Evolutionary conservation across 75 land plant genomes (phyloP), one percentile per base, ranked within the genome.

Genomic region (Pinus taeda): DNA sequence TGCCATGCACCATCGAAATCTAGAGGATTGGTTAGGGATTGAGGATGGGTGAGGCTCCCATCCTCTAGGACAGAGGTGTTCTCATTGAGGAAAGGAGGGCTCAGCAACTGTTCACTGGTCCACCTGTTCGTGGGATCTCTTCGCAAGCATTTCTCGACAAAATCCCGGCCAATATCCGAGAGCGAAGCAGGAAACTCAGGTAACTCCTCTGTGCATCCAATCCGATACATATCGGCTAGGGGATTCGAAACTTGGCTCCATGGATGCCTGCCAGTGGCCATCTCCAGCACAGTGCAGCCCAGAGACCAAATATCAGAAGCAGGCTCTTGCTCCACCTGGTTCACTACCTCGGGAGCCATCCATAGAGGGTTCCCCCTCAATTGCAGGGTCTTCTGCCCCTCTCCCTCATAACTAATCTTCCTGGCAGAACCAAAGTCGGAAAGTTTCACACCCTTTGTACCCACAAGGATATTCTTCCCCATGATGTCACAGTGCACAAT

Each of bases 401-500:
- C 6, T 26, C 6, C 33, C 20, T 42, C 55, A 69, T 9, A 45
- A 24, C n/a, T 0, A 15, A 80, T 36, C 15, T 76, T 33, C 81
- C 57, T 85, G 33, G 98, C 89, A 0, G 95, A 81, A 3, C 99
- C 99, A 61, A 96, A 94, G 74, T 96, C 99, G 2, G 93, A 90
- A 9, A 96, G 84, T 78, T 96, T 96, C 26, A 84, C 90, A 20
- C 82, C 84, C 1, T 57, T 6, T 13, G 65, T 9, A 6, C 91
- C 93, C 33, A 86, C 57, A 2, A 93, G 82, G 7, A 93, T 80
- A 73, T 93, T 93, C 77, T 77, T 77, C 3, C 92, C 88, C 71
- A 91, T 93, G 60, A 93, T 87, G 64, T 93, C 95, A 72, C 95
- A 75, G 74, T 93, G 95, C 1, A 87, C 89, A 29, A 93, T 76